Conservation (phyloP, 192 early-diverging fungal genomes). For the Coemansia sp. region DNA sequence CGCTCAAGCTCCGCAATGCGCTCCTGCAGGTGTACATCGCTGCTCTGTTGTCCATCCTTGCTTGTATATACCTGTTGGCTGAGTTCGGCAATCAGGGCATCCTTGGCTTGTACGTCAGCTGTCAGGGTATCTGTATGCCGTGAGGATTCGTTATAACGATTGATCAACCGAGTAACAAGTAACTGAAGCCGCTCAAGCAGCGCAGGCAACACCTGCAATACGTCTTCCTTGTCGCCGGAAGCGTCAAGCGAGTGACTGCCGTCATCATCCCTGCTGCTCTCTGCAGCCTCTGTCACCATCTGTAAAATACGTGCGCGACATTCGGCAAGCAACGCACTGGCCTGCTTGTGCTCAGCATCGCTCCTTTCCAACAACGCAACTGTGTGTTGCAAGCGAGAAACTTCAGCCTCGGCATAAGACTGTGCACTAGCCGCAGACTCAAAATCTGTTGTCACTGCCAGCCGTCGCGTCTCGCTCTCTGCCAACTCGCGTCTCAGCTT, state of each 20-base stretch:
- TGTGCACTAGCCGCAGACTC: conserved; percentile 5
- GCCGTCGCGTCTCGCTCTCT: conserved; percentile 20
- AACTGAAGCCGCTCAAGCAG: not conserved
- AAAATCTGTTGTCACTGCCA: conserved; percentile 1
- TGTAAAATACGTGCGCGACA: conserved; percentile 11
- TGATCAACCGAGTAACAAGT: not conserved
- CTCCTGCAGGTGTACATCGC: conserved; percentile 16
- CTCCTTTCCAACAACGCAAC: conserved; percentile 46
- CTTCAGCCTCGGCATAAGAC: conserved; percentile 27
- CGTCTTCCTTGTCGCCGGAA: too few relatives aligned
- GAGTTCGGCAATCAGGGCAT: conserved; percentile 8
- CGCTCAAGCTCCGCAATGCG: conserved; percentile 60
- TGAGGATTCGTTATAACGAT: not conserved
- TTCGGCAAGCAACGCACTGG: conserved; percentile 10
- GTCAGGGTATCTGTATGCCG: not conserved
- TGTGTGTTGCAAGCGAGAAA: conserved; percentile 20
- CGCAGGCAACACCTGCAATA: not conserved
- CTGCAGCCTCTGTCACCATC: not conserved
- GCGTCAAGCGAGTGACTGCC: not conserved
- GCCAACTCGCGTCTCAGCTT: conserved; percentile 25
- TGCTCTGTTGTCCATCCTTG: not conserved
- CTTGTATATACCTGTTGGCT: not conserved
- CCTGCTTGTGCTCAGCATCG: conserved; percentile 13
- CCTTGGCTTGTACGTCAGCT: conserved; percentile 6
- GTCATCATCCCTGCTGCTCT: not conserved